Base-by-base conservation (phyloP, 371 early-diverging fungal genomes). In the Rhizomucor pusillus region DNA sequence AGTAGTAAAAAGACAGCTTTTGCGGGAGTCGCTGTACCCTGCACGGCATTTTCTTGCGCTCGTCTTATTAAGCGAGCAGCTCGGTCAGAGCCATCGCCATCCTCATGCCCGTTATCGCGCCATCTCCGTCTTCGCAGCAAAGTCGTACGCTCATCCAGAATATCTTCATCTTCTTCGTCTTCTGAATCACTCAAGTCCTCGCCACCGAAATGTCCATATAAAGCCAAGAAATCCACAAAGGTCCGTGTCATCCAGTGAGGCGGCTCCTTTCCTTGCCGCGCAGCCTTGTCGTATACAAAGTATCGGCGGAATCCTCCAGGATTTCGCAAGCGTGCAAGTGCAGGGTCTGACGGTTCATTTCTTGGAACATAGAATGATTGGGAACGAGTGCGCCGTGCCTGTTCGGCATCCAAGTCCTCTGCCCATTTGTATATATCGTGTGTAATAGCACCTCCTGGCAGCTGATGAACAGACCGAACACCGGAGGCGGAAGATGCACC, bases 171-270 rank as follows among this genome's bases (percentile, higher is more conserved):
- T 0, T 62, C 60, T 39, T 66, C 71, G 2, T 56, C 77, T 35
- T 73, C 73, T 33, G 69, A 65, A 25, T 77, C 73, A 25, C 71
- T 69, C 25, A 71, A 46, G 48, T 77, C 77, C 24, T 77, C 77
- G 52, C 97, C 98, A 25, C 94, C 97, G 69, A 94, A 97, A 61
- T 92, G 93, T n/a, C 95, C 94, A 62, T 90, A 95, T 56, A 97
- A 75, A 23, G 88, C 90, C 63, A 96, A 77, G 61, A 95, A 95
- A 65, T 95, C 96, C 43, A 95, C 87, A 81, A 94, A 97, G 57
- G 87, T 91, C 39, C 84, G 74, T 1, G 95, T 93, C 68, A 94
- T 75, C 52, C 90, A 79, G 49, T 82, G 77, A 24, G 88, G 81
- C 20, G 84, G 84, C 12, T 76, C 66, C 29, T 81, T 79, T 16